These are phyloP conservation scores for Taphrina confusa DNA, from an alignment of 1,139 yeast genomes.

Conservation along the genomic window DNA sequence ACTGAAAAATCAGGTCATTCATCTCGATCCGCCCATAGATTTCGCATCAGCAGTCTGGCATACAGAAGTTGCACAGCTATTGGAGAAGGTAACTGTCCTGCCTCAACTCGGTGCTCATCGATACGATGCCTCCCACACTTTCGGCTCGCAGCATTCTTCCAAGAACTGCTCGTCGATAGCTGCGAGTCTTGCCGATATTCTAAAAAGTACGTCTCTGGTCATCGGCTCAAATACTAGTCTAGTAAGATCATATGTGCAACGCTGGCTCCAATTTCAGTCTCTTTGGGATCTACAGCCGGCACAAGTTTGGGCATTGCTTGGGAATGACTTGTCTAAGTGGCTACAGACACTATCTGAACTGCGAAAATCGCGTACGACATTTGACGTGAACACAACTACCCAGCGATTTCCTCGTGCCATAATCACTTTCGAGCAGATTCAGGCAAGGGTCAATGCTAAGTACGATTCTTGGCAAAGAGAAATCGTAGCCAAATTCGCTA, in stretches of 20 bases:
- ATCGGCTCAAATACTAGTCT: background rate
- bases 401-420: slow-evolving; percentile 51
- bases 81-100: slow-evolving; percentile 43
- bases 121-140: slow-evolving; percentile 42
- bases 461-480: slow-evolving; percentile 62
- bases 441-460: slow-evolving; percentile 56
- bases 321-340: slow-evolving; percentile 54
- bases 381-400: slow-evolving; percentile 56
- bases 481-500: slow-evolving; percentile 53
- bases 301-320: slow-evolving; percentile 46
- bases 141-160: background rate
- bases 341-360: slow-evolving; percentile 52
- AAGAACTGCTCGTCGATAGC: background rate
- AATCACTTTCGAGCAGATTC: slow-evolving; percentile 57
- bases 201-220: background rate
- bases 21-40: slow-evolving; percentile 52
- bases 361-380: slow-evolving; percentile 52
- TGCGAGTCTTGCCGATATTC: background rate
- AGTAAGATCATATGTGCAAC: slow-evolving; percentile 46
- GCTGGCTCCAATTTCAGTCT: slow-evolving; percentile 61
- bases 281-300: slow-evolving; percentile 59
- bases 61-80: slow-evolving; percentile 44
- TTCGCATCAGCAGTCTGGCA: slow-evolving; percentile 46
- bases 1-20: slow-evolving; percentile 52
- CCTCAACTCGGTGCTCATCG: slow-evolving; percentile 44